Evolutionary conservation across 1,139 yeast genomes (phyloP), one percentile per base, ranked within the genome.

Genomic region (Yamadazyma diospyri): DNA sequence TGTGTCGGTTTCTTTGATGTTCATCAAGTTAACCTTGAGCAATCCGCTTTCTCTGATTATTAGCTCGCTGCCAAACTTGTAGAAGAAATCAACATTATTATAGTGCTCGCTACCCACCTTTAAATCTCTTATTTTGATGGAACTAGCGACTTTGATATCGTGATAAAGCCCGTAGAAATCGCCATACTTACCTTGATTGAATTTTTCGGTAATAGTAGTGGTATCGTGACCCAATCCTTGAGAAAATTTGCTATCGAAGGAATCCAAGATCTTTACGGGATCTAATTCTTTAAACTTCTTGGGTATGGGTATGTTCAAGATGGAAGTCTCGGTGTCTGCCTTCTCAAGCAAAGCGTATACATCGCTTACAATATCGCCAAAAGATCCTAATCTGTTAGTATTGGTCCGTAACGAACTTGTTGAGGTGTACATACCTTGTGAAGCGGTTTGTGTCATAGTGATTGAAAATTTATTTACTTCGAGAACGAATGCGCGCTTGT

Each of bases 41-140:
- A 81, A 70, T 20, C 72, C 68, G 15, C 80, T 69, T 54, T 88
- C 97, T 48, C 94, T 75, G 34, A 87, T 57, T 23, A 88, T 57
- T 34, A 86, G 57, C 46, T 86, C 95, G 1, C 81, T 71, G 3
- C 85, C 59, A 46, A 81, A 78, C 50, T 76, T 80, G 61, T 78
- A 87, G 47, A 83, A 81, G 36, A 71, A 72, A 53, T 85, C 92
- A 26, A 82, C 63, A 43, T 71, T 66, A 14, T 59, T 61, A 51
- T 88, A 88, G 10, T 58, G 58, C 15, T 61, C 51, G n/a, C 80
- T 62, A 2, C 87, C 88, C 20, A 79, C 68, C 16, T 71, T 68
- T 36, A 67, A 61, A 32, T 64, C 58, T 23, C 64, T 62, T 15
- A 83, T 66, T 22, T 69, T 60, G 16, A 71, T 51, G 7, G 78